phyloP scores from a whole-genome alignment of 306 rosid species.

The Sicyos baderoa region DNA sequence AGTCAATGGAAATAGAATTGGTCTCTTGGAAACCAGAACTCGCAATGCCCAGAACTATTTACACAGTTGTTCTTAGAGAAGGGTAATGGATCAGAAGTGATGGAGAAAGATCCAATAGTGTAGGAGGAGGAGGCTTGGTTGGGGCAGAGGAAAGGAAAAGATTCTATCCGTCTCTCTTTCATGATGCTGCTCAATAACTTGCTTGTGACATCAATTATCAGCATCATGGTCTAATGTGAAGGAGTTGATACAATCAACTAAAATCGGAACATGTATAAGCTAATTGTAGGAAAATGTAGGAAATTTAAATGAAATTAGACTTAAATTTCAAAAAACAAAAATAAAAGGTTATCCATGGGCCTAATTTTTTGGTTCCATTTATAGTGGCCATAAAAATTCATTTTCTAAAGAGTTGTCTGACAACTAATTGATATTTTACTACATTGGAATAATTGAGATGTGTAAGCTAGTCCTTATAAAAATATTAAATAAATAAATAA shows the following conservation, averaged over 20 bases:
- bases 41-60: slow-evolving; percentile 60
- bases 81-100: slow-evolving; percentile 47
- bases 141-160: slow-evolving; percentile 86
- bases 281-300: not conserved
- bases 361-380: too few species aligned
- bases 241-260: not conserved
- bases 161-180: slow-evolving; percentile 69
- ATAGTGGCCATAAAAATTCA: too few species aligned
- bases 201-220: too few species aligned
- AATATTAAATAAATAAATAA: not conserved
- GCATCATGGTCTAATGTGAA: not conserved
- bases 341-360: too few species aligned
- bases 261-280: too few species aligned
- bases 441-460: too few species aligned
- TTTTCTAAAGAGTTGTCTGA: too few species aligned
- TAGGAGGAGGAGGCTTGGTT: slow-evolving; percentile 72
- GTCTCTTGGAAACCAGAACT: slow-evolving; percentile 58
- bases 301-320: not conserved
- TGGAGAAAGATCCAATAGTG: slow-evolving; percentile 77
- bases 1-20: slow-evolving; percentile 66
- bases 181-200: slow-evolving; percentile 40
- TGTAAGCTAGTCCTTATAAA: not conserved
- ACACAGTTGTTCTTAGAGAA: slow-evolving; percentile 71
- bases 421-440: too few species aligned
- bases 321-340: too few species aligned